phyloP scores from a whole-genome alignment of 768 basidiomycete species.

The Antrodiella citrinella region DNA sequence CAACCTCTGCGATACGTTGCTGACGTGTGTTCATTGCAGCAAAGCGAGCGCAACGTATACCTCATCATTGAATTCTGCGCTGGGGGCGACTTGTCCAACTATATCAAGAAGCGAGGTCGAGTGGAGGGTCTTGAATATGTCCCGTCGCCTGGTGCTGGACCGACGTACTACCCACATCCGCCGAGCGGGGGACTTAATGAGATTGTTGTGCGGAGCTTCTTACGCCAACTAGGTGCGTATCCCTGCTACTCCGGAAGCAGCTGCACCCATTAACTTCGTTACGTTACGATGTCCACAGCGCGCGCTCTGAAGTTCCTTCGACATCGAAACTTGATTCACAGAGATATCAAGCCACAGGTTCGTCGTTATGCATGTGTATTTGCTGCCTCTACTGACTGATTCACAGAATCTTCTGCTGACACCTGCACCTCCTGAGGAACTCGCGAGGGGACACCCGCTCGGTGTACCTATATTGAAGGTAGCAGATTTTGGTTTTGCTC shows the following conservation, averaged over 20 bases:
- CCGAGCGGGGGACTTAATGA: constrained; percentile 85
- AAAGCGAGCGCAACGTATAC: constrained; percentile 75
- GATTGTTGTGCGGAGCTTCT: constrained; percentile 83
- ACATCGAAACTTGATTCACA: constrained; percentile 83
- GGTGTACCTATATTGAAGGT: constrained; percentile 95
- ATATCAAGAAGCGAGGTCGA: constrained; percentile 95
- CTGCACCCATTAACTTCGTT: background rate
- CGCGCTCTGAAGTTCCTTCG: constrained; percentile 91
- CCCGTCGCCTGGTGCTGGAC: constrained; percentile 58
- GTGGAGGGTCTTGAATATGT: constrained; percentile 83
- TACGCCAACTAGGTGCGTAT: constrained; percentile 76
- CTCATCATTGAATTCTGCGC: constrained; percentile 97
- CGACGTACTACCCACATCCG: constrained; percentile 88
- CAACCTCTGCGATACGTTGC: background rate
- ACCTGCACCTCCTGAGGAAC: constrained; percentile 70
- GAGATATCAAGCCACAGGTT: constrained; percentile 96
- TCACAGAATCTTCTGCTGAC: constrained; percentile 81
- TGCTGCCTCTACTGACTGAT: constrained; percentile 4
- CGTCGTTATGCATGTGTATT: background rate
- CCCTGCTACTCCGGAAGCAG: background rate
- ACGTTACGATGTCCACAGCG: constrained; percentile 35
- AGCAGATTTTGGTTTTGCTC: constrained; percentile 97
- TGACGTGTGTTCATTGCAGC: constrained; percentile 31
- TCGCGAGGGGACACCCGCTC: constrained; percentile 80
- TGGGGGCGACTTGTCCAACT: constrained; percentile 91